Base-by-base conservation (phyloP, 202 grass and related monocot genomes). In the Saccharum hybrid region DNA sequence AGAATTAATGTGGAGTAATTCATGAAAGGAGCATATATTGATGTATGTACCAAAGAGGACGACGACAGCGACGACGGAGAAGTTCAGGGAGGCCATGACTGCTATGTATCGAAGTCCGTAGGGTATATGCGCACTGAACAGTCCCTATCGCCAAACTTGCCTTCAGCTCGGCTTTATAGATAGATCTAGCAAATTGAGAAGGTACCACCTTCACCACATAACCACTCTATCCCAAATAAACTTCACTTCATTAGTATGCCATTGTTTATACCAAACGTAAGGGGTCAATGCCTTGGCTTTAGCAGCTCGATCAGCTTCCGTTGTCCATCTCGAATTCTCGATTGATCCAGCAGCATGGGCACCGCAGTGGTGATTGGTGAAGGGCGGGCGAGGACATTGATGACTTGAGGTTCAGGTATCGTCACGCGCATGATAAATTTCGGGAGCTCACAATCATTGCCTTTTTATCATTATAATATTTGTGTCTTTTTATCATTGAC, bases 31-130 rank as follows among this genome's bases (percentile, higher is more conserved):
- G 23, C 12, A 68, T n/a, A 16, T 40, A 3, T 57, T n/a, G n/a
- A n/a, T n/a, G n/a, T n/a, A n/a, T n/a, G 39, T 67, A 83, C 49
- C 79, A 0, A 28, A 56, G 22, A 87, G 36, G 23, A 88, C 4
- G 65, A 71, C 1, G 45, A 46, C 7, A 23, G 63, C 36, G 14
- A 73, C 13, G 22, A 78, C 6, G 30, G 72, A 30, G 21, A 83
- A 48, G 19, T 45, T 52, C 37, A 64, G 12, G 54, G 51, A 31
- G 10, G 49, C 38, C 86, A 84, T 84, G 14, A 28, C 18, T 51
- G 54, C 3, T 48, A 70, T 26, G 43, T 69, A 4, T 46, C 10
- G 11, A 4, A 14, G 43, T 7, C 46, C 5, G 23, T 10, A 10
- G 43, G 6, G 16, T 39, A n/a, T 43, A 13, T 45, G 33, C 36